Conservation (phyloP, 2,329 filamentous ascomycete genomes). For the Calonectria multiphialidica region DNA sequence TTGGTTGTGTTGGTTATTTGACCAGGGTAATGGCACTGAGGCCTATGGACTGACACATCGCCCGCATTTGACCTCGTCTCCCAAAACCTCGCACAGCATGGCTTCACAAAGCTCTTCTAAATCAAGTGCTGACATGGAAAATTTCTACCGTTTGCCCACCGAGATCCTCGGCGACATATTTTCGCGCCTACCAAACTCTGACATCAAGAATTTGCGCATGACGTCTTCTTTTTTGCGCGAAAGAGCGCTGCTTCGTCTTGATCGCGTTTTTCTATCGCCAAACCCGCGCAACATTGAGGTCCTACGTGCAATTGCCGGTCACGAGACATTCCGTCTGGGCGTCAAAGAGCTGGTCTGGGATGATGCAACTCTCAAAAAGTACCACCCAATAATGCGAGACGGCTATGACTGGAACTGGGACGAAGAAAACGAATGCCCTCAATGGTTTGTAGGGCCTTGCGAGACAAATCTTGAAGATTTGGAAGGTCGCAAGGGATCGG, state of each 20-base stretch:
- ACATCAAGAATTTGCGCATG: background rate
- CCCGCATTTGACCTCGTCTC: no score
- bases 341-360: background rate
- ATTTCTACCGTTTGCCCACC: background rate
- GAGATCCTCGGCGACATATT: background rate
- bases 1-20: no score
- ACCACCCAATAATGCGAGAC: background rate
- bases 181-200: background rate
- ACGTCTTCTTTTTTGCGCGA: background rate
- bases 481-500: background rate
- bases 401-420: background rate
- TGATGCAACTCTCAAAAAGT: background rate
- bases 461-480: background rate
- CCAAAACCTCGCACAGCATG: background rate
- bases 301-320: background rate
- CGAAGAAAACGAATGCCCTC: background rate
- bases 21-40: no score
- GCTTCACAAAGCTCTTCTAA: background rate
- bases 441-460: background rate
- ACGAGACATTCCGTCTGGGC: background rate
- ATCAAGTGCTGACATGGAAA: background rate
- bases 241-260: background rate
- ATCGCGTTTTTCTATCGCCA: background rate
- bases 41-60: no score
- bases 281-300: background rate